Evolutionary conservation across 106 monocot species (phyloP), one percentile per base, ranked within the genome.

Genomic region (Apostasia ramifera): DNA sequence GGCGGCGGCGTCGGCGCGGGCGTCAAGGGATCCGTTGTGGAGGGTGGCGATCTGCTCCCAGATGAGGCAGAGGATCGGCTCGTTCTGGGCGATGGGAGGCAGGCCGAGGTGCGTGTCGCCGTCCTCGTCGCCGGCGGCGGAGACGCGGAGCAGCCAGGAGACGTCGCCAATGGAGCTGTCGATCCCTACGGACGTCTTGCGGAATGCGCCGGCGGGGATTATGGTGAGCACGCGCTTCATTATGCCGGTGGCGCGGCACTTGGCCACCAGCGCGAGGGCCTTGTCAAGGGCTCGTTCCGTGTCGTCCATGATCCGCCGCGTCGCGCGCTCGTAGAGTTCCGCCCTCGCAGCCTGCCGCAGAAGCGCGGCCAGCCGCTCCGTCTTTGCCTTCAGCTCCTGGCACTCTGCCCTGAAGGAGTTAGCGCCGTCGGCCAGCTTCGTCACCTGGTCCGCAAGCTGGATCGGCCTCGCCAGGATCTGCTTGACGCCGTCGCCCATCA

Each of bases 21-120:
- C 73, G 41, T 78, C 89, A 38, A 56, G 66, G 44, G 62, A 70
- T 13, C 82, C 93, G 51, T 77, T 77, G 41, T 82, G 81, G 44
- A 94, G 80, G 44, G 74, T 81, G 15, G 93, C 89, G 74, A 94
- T 78, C 61, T 86, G 81, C 11, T 84, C 82, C 93, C 93, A 94
- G 37, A 94, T 89, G 13, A 94, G 73, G 70, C 58, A 76, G 38
- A 94, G 80, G 51, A 94, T 87, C n/a, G 93, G 93, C 56, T 94
- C 93, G 78, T 90, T 88, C 54, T 86, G 83, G 42, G 89, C 89
- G 77, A 94, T 94, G 55, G 89, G 89, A 14, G 89, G 86, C 9
- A 94, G 73, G 10, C 93, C 93, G 40, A 79, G 81, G 61, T 80
- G 68, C 46, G 57, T 77, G 53, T 82, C 86, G 56, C 86, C 86